Evolutionary conservation across 1,139 yeast genomes (phyloP), one percentile per base, ranked within the genome.

Genomic region (Taphrina betulina): DNA sequence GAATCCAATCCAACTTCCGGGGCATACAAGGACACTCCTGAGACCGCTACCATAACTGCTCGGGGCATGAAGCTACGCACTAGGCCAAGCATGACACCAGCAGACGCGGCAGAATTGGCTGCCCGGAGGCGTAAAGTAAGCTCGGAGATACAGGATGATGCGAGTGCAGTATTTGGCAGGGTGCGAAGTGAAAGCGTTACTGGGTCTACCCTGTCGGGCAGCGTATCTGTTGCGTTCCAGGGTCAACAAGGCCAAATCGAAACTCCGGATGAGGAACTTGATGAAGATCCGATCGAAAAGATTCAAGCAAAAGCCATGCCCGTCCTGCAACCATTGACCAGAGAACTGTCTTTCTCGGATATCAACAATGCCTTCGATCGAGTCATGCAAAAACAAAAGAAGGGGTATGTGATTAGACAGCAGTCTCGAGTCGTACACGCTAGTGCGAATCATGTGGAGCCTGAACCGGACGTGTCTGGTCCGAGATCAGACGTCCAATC

Each of bases 381-480:
- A 8, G 56, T 52, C 35, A 42, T 52, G 50, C 50, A 52, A 23
- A 52, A 52, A 29, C 56, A 42, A 34, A 41, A 54, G 40, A 53
- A 44, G 20, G 58, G 58, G 14, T 57, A 57, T 24, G 44, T 57
- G 23, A 45, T 57, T 16, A 38, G 59, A 35, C 58, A 57, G 23
- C 53, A 57, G 28, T 22, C 58, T 17, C 26, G 55, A 29, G 31
- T 57, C n/a, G 58, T 57, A n/a, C 59, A 57, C 34, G 59, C 59
- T 12, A 37, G 29, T 8, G 46, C 46, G 5, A 35, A 42, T 20
- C 26, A 16, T 3, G 50, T n/a, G 12, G 43, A 33, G 8, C 5
- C 17, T 17, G 35, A 17, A 16, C 10, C 5, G 12, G 37, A 5
- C 5, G 17, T 14, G 8, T 4, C 37, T 8, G n/a, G n/a, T n/a